Evolutionary conservation across 352 stramenopile genomes (phyloP).

Genomic region (Phytophthora europaea): DNA sequence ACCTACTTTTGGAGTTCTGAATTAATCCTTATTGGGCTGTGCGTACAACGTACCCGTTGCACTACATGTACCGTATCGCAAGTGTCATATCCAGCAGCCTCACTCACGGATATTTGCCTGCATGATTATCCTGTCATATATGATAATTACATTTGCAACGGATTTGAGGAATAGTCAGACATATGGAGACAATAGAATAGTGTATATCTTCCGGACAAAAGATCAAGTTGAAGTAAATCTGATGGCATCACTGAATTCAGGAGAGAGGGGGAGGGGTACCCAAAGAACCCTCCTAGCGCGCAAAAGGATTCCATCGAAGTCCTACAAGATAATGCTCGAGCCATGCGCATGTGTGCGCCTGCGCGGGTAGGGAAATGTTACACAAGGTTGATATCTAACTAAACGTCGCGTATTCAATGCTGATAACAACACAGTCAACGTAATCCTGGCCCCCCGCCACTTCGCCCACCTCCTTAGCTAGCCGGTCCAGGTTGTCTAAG

Average conservation of each 20-base stretch:
- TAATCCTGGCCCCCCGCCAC: background rate
- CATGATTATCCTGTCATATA: no score
- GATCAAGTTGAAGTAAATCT: background rate
- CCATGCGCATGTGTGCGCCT: background rate
- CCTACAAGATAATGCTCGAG: background rate
- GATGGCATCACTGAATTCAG: background rate
- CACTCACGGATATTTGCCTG: no score
- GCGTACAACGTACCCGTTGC: no score
- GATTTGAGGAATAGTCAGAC: no score
- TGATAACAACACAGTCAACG: background rate
- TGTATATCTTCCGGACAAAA: background rate
- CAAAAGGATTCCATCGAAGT: background rate
- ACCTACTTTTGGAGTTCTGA: no score
- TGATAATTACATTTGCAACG: no score
- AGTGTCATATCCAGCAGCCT: no score
- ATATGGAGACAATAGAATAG: no score
- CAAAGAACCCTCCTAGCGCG: background rate
- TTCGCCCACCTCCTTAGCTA: background rate
- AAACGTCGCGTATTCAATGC: background rate
- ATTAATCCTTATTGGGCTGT: no score
- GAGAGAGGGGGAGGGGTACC: background rate
- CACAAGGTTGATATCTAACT: background rate
- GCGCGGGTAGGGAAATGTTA: background rate
- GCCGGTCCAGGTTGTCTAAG: background rate
- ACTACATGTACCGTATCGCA: no score